Base-by-base conservation (phyloP, 345 rosid genomes). In the Eucalyptus shirleyi region DNA sequence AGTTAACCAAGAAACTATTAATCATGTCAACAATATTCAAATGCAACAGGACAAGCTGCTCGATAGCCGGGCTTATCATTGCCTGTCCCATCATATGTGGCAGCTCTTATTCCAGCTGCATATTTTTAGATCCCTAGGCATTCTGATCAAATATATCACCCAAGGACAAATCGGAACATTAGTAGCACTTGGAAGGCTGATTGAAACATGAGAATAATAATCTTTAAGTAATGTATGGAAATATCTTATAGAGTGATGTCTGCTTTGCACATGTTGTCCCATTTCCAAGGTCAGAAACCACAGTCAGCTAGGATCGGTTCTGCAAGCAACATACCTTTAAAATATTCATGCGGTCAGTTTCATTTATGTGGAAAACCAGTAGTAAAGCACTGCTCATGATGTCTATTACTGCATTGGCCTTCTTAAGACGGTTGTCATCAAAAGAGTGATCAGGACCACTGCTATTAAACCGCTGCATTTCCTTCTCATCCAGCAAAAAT, bases 331-430 rank as follows among this genome's bases (percentile, higher is more conserved):
- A 88, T 93, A 98, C 99, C 99, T 97, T 98, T 92, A 98, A 92
- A 90, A 98, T 96, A 91, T 98, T 98, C 81, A 97, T 94, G 77
- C 95, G 96, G 91, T 98, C 98, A 40, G 98, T 97, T 94, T 98
- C 99, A 88, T 95, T 96, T 90, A 93, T 96, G 90, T 95, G 98
- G 89, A 95, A 96, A 81, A 98, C 96, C 95, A 97, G 92, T 81
- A 95, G 96, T 92, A 98, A 92, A 88, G 99, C 98, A 89, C 95
- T 94, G 94, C 99, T 96, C 99, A 98, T 97, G 51, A 97, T 94
- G 92, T 96, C 99, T 85, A 98, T 94, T 89, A 98, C 96, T 53
- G 96, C 97, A 94, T 96, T 96, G 89, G 99, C 99, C 92, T 97
- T 98, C 93, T 96, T 96, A 88, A 98, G 98, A 90, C 95, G 95